A percentile compares a stretch with the other conserved stretches of the same genome.
phyloP scores from a whole-genome alignment of 1,284 basidiomycete species.

The Thecaphora thlaspeos region DNA sequence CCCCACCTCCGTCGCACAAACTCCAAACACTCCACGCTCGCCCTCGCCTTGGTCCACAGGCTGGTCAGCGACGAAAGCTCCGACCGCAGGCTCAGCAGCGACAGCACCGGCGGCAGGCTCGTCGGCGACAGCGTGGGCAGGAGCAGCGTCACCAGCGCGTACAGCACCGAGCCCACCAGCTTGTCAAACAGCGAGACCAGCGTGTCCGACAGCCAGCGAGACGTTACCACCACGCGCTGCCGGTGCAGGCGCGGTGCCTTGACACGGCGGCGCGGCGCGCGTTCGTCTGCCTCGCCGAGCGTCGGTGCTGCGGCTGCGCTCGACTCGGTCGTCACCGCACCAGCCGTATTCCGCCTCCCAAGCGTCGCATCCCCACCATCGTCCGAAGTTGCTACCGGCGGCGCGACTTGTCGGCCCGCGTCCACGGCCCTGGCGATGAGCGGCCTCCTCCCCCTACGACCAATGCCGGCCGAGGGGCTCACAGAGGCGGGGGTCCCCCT shows the following conservation, averaged over 20 bases:
- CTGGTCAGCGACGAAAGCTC: conserved; percentile 25
- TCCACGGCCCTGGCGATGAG: no score
- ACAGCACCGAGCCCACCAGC: conserved; percentile 28
- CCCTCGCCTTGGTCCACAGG: conserved; percentile 30
- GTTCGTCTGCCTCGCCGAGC: no score
- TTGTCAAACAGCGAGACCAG: conserved; percentile 29
- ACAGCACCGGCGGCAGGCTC: conserved; percentile 32
- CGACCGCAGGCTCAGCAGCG: conserved; percentile 33
- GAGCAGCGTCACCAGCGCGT: conserved; percentile 29
- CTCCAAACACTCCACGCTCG: conserved; percentile 39
- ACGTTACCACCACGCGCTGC: conserved; percentile 31
- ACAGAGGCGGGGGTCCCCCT: neutral
- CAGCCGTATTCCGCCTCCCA: no score
- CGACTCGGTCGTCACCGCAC: no score
- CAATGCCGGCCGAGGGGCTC: no score
- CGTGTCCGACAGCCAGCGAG: conserved; percentile 36
- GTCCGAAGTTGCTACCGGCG: no score
- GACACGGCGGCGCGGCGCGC: conserved; percentile 9
- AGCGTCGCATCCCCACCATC: no score
- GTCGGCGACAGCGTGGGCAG: conserved; percentile 42
- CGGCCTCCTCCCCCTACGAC: no score
- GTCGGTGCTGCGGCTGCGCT: no score
- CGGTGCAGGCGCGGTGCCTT: conserved; percentile 33
- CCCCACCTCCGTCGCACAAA: conserved; percentile 41
- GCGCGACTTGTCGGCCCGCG: no score